These are phyloP conservation scores for Didymosphaeria variabile DNA, from an alignment of 2,329 filamentous ascomycete species.

Conservation along the genomic window DNA sequence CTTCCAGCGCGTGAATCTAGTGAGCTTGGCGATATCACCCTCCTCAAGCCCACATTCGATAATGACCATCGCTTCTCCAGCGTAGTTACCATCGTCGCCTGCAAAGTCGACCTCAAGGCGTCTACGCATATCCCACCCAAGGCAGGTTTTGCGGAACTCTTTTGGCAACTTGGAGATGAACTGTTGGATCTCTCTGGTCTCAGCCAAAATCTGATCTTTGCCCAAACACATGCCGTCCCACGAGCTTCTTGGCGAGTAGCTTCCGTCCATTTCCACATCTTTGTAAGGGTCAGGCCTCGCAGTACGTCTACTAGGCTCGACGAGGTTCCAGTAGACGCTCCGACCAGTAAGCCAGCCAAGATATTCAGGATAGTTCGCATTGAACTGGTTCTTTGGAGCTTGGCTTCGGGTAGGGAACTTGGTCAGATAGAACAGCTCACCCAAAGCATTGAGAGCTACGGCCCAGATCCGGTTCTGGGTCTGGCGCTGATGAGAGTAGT, in stretches of 20 bases:
- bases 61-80: constrained; percentile 79
- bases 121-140: constrained; percentile 92
- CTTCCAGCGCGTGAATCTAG: constrained; percentile 66
- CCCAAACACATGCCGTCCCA: constrained; percentile 76
- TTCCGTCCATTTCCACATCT: constrained; percentile 69
- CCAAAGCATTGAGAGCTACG: constrained; percentile 91
- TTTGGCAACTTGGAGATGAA: constrained; percentile 77
- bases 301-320: constrained; percentile 78
- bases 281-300: constrained; percentile 78
- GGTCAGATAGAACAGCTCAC: constrained; percentile 86
- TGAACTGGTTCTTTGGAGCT: constrained; percentile 55
- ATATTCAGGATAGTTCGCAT: constrained; percentile 64
- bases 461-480: constrained; percentile 81
- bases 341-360: constrained; percentile 84
- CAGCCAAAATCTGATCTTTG: constrained; percentile 74
- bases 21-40: constrained; percentile 61
- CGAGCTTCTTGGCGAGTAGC: constrained; percentile 83
- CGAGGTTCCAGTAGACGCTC: constrained; percentile 79
- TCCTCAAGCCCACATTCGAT: constrained; percentile 76
- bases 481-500: constrained; percentile 76
- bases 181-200: constrained; percentile 82
- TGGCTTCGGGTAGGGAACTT: constrained; percentile 70
- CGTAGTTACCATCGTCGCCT: constrained; percentile 76
- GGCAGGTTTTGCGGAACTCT: constrained; percentile 79
- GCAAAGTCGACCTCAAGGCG: constrained; percentile 89